phyloP scores from a whole-genome alignment of 176 grass and related monocot species.

The Juncus effusus region DNA sequence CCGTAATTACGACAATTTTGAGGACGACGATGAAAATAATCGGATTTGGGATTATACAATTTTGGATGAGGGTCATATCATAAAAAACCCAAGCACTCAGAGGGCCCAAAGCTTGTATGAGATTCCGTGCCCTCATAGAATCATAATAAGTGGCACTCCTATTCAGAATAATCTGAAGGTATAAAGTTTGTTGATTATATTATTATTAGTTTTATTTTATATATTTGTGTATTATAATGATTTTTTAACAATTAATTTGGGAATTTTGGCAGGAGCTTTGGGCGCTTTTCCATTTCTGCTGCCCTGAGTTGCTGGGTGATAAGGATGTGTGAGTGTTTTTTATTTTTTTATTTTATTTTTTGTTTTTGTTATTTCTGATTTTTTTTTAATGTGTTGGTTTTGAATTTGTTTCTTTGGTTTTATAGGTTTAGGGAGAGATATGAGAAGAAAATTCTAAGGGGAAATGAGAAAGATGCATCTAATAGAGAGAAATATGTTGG shows the following conservation, averaged over 20 bases:
- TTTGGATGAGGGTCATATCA: conserved; percentile 86
- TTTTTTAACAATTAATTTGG: conserved; percentile 10
- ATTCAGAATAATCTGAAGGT: conserved; percentile 95
- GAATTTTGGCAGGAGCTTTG: conserved; percentile 67
- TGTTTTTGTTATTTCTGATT: conserved; percentile 21
- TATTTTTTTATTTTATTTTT: conserved; percentile 14
- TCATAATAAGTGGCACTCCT: conserved; percentile 80
- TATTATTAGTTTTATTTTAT: conserved; percentile 9
- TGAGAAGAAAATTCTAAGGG: conserved; percentile 62
- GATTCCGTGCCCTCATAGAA: conserved; percentile 68
- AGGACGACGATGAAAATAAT: conserved; percentile 39
- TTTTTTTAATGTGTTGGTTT: background rate
- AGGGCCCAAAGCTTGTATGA: conserved; percentile 63
- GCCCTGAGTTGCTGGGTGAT: conserved; percentile 69
- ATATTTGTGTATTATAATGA: conserved; percentile 3
- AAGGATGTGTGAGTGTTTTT: conserved; percentile 58
- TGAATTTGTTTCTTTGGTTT: conserved; percentile 29
- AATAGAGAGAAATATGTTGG: conserved; percentile 59
- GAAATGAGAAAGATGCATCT: conserved; percentile 88
- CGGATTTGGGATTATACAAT: conserved; percentile 75
- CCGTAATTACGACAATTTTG: conserved; percentile 26
- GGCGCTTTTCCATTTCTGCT: conserved; percentile 86
- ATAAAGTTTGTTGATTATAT: background rate
- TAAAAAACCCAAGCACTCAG: conserved; percentile 79
- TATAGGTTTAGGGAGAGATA: conserved; percentile 64